Base-by-base conservation (phyloP, 352 stramenopile genomes). In the Phytopythium cucurbitacearum region DNA sequence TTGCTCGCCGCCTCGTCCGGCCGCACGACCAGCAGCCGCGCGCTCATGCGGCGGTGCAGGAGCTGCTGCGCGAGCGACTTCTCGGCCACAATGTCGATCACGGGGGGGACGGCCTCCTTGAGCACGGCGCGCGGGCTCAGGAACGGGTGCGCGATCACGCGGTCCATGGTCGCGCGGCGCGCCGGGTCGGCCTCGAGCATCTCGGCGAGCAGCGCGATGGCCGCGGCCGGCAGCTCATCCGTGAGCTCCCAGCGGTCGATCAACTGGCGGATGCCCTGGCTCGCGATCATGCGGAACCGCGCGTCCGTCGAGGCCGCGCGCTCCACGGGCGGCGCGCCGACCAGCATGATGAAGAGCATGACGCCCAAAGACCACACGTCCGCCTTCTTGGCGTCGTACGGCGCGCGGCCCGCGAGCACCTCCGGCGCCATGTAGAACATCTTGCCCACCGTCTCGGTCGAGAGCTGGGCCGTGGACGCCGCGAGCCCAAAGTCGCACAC, bases 361-460 rank as follows among this genome's bases (percentile, higher is more conserved):
- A 94, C 77, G 52, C 84, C 84, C 35, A 94, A 74, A 51, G 84
- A 94, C 84, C 84, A 94, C 40, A 94, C 71, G 56, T 94, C 84
- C 13, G 80, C 80, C 57, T 85, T 87, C n/a, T 71, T 77, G 10
- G 84, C 75, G 65, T 87, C 70, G 59, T 91, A 94, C 38, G 40
- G 21, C 13, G 50, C 52, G 42, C 57, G 50, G 16, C 73, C 74
- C 0, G 72, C 76, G n/a, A 90, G 68, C 28, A 91, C 80, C 60
- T 94, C 84, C 2, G 84, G 84, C 2, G 80, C 81, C 79, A 94
- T 94, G 69, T 94, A 94, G 56, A 89, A 91, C 33, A 88, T 72
- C 64, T 94, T 94, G 41, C 85, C 85, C 39, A 91, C 85, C 5
- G 79, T 83, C 61, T 87, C 71, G 44, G 65, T 68, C 33, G 55